Evolutionary conservation across 495 filamentous ascomycete species (phyloP).

Genomic region (Penicillium subrubescens): DNA sequence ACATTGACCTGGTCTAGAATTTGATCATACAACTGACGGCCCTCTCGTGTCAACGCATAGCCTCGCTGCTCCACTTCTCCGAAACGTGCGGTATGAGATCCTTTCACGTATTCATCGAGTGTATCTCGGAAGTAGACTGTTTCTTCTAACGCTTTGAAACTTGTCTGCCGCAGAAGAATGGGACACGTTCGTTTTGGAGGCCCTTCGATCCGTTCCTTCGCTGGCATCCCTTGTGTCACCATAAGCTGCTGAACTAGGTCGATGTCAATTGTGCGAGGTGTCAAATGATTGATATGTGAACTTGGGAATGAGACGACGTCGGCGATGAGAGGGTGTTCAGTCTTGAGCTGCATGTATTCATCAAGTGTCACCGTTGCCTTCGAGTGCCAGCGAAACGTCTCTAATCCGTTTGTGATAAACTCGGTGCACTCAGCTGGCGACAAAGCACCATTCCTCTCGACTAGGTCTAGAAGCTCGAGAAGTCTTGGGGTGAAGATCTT

Average conservation of each 20-base stretch:
- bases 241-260: conserved; percentile 39
- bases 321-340: conserved; percentile 44
- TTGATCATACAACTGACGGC: conserved; percentile 41
- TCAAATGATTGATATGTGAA: conserved; percentile 50
- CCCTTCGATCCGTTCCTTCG: conserved; percentile 46
- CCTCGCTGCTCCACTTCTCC: conserved; percentile 49
- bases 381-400: conserved; percentile 45
- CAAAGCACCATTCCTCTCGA: conserved; percentile 26
- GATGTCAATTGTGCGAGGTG: conserved; percentile 48
- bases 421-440: conserved; percentile 23
- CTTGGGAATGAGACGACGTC: conserved; percentile 45
- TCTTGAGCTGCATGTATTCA: conserved; percentile 39
- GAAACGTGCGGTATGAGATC: conserved; percentile 46
- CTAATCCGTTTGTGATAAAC: conserved; percentile 37
- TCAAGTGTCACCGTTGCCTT: conserved; percentile 37
- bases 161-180: conserved; percentile 45
- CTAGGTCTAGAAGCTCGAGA: conserved; percentile 25
- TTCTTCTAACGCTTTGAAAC: conserved; percentile 46
- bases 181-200: conserved; percentile 38
- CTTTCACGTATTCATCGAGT: conserved; percentile 21
- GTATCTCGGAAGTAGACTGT: conserved; percentile 33
- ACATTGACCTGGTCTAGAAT: conserved; percentile 33
- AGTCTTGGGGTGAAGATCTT: conserved; percentile 40
- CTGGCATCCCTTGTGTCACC: conserved; percentile 34
- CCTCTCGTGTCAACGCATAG: conserved; percentile 40